Base-by-base conservation (phyloP, 768 basidiomycete genomes). In the Infundibulicybe gibba region DNA sequence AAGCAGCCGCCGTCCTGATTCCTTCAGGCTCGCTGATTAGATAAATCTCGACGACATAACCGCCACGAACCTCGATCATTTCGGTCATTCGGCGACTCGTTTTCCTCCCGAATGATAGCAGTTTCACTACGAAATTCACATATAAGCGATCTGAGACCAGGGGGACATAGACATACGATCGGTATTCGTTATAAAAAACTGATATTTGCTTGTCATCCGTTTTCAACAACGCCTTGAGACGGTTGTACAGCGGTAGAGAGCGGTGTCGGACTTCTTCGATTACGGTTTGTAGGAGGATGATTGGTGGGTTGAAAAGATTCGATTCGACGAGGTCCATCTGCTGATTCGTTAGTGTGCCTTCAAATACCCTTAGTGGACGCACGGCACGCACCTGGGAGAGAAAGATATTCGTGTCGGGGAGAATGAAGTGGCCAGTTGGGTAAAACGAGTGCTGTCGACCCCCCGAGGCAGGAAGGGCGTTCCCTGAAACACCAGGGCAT, bases 271-370 rank as follows among this genome's bases (percentile, higher is more conserved):
- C 93, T 80, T 99, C 97, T 54, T 97, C 90, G 44, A 98, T 72
- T 2, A 97, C 94, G 0, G 95, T 99, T 66, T 98, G 95, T 2
- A 97, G 79, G 17, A 99, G 70, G 46, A 99, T 85, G 45, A 97
- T 82, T 0, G 94, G 92, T 0, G 86, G 72, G 0, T 68, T 75
- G 56, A 94, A 90, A 1, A 82, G 69, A 1, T 76, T 68, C 0
- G 88, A 90, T 62, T 93, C 89, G 33, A 98, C 72, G 44, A 98
- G 74, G 66, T 99, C 97, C 89, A 98, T 97, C 90, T 97, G 25
- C 25, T 25, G 25, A 25, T 25, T 25, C n/a, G 25, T 25, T 8
- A 25, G 25, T 8, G 25, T 25, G 25, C 25, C 25, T 25, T 25
- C 4, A 25, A 3, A 25, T 25, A 8, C 25, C 25, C 25, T 8